Evolutionary conservation across 768 basidiomycete species (phyloP), one percentile per base, ranked within the genome.

Genomic region (Lactifluus hygrophoroides): DNA sequence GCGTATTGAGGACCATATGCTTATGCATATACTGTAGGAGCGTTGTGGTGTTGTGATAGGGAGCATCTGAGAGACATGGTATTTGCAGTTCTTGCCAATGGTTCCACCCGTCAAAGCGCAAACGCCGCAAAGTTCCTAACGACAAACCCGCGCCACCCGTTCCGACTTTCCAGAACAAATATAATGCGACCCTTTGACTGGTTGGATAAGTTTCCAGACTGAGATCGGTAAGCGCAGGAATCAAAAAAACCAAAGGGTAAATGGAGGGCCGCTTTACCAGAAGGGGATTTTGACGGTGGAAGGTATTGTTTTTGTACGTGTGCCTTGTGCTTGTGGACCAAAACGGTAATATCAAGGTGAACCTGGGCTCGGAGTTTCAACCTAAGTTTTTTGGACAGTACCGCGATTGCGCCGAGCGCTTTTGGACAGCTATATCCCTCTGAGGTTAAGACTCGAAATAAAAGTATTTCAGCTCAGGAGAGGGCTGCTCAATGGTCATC

Each of bases 351-450:
- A 42, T 42, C 8, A 43, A 38, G 17, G 8, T 19, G 40, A n/a
- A 14, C 40, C n/a, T 17, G 40, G 3, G 23, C n/a, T 23, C 19
- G 58, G 53, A 43, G 58, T 54, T 59, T 57, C 23, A 57, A 50
- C 48, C 32, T 50, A 50, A 40, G 7, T 23, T 23, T 0, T 37
- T 50, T 50, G 56, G 56, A 42, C 28, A 28, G 10, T 21, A 13
- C 38, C 27, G 28, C 51, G 3, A 38, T 25, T 4, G 11, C 35
- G 35, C 8, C 11, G 35, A 35, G 5, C 35, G 5, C 35, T 3
- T 25, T 3, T 23, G 23, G 14, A 5, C 2, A 9, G 17, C 10
- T 10, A 42, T 54, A 21, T 14, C 44, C 38, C 14, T 27, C 27
- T 42, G 13, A 5, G 45, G 57, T 53, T 42, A 47, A 16, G 37